phyloP scores from a whole-genome alignment of 805 yeast species.

The Teunomyces barrocoloradensis region DNA sequence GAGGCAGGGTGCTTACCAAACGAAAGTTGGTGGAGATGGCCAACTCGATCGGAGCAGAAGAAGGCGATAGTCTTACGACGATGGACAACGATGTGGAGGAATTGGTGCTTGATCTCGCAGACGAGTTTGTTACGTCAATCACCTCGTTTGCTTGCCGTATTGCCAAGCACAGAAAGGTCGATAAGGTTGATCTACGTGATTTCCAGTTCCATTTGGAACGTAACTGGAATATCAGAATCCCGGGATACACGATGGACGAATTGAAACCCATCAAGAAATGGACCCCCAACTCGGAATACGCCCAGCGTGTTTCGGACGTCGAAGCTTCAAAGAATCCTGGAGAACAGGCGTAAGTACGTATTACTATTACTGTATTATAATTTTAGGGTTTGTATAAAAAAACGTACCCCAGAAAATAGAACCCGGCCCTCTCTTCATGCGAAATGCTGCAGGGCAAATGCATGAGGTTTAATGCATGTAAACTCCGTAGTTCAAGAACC shows the following conservation, averaged over 20 bases:
- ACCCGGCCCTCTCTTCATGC: too few relatives aligned
- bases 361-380: neutral
- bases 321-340: slow-evolving; percentile 9
- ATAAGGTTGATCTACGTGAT: slow-evolving; percentile 26
- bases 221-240: slow-evolving; percentile 27
- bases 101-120: slow-evolving; percentile 26
- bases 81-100: slow-evolving; percentile 30
- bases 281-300: slow-evolving; percentile 24
- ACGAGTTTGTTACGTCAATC: slow-evolving; percentile 26
- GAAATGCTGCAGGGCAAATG: too few relatives aligned
- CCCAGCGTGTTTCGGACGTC: slow-evolving; percentile 19
- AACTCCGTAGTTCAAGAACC: too few relatives aligned
- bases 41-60: slow-evolving; percentile 27
- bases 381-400: too few relatives aligned
- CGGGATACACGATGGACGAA: slow-evolving; percentile 26
- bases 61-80: slow-evolving; percentile 26
- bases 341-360: neutral
- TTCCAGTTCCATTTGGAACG: slow-evolving; percentile 27
- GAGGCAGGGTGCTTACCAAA: slow-evolving; percentile 27
- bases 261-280: slow-evolving; percentile 22
- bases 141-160: slow-evolving; percentile 28
- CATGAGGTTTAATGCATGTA: too few relatives aligned
- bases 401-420: too few relatives aligned
- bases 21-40: slow-evolving; percentile 25
- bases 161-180: slow-evolving; percentile 27